Conservation (phyloP, 2,329 filamentous ascomycete species). For the Didymella sp. region DNA sequence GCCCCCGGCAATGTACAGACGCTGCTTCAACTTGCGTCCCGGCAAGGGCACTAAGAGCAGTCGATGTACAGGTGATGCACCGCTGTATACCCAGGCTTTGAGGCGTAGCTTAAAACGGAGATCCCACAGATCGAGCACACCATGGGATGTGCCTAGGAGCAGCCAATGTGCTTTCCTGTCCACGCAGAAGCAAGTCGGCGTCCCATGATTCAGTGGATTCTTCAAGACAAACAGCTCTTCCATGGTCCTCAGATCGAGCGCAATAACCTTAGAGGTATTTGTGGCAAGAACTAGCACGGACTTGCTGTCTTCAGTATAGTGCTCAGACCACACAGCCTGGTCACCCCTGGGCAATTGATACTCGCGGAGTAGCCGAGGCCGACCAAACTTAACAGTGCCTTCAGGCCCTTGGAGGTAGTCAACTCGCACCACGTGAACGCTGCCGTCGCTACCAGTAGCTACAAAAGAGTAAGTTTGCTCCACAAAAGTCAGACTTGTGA, state of each 20-base stretch:
- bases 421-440: slow-evolving; percentile 82
- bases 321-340: slow-evolving; percentile 87
- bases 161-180: slow-evolving; percentile 90
- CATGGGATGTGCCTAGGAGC: slow-evolving; percentile 88
- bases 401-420: slow-evolving; percentile 65
- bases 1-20: slow-evolving; percentile 88
- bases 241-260: slow-evolving; percentile 89
- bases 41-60: slow-evolving; percentile 68
- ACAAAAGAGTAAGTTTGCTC: slow-evolving; percentile 94
- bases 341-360: slow-evolving; percentile 79
- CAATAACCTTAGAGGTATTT: slow-evolving; percentile 81
- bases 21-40: slow-evolving; percentile 67
- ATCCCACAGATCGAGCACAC: slow-evolving; percentile 94
- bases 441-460: slow-evolving; percentile 88
- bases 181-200: slow-evolving; percentile 88
- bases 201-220: slow-evolving; percentile 91
- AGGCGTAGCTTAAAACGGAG: slow-evolving; percentile 89
- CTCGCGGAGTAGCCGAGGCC: slow-evolving; percentile 72
- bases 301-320: slow-evolving; percentile 80
- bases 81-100: slow-evolving; percentile 86
- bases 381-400: slow-evolving; percentile 73
- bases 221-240: slow-evolving; percentile 77
- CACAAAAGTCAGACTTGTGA: slow-evolving; percentile 86
- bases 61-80: slow-evolving; percentile 79
- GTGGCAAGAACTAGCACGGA: slow-evolving; percentile 90